Conservation (phyloP, 768 basidiomycete genomes). For the Rhizopogon rudus region DNA sequence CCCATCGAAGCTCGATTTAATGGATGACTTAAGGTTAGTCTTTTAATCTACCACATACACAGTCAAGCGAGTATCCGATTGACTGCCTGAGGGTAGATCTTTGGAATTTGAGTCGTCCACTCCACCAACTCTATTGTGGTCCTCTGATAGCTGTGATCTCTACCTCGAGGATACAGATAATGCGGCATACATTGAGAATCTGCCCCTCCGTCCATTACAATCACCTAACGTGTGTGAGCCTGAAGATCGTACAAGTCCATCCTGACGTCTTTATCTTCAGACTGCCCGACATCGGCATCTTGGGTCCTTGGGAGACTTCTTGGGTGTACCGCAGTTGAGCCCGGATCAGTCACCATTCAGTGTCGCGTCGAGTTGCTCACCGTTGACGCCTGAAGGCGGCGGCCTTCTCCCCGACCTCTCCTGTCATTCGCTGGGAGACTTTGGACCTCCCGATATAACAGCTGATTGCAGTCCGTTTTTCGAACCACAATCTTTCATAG, state of each 20-base stretch:
- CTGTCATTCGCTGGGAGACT: not conserved
- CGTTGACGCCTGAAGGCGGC: conserved; percentile 13
- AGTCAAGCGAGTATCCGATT: not conserved
- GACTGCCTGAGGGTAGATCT: not conserved
- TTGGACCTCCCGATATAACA: not conserved
- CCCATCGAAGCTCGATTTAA: not conserved
- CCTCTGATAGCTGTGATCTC: not conserved
- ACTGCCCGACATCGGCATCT: not conserved
- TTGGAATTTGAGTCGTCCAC: not conserved
- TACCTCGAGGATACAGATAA: not conserved
- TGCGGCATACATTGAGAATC: not conserved
- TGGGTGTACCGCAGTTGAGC: conserved; percentile 11
- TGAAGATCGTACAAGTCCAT: not conserved
- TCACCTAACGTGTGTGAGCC: not conserved
- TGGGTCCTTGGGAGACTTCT: not conserved
- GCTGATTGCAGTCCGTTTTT: not conserved
- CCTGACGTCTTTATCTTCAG: not conserved
- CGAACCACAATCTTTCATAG: not conserved
- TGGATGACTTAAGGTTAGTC: not conserved
- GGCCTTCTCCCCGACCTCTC: not conserved
- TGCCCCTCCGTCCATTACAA: no score
- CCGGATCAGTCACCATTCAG: conserved; percentile 21
- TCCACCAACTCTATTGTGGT: not conserved
- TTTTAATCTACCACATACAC: no score
- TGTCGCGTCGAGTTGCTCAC: conserved; percentile 16